Evolutionary conservation across 2,329 filamentous ascomycete species (phyloP).

Genomic region (Colletotrichum costaricense): DNA sequence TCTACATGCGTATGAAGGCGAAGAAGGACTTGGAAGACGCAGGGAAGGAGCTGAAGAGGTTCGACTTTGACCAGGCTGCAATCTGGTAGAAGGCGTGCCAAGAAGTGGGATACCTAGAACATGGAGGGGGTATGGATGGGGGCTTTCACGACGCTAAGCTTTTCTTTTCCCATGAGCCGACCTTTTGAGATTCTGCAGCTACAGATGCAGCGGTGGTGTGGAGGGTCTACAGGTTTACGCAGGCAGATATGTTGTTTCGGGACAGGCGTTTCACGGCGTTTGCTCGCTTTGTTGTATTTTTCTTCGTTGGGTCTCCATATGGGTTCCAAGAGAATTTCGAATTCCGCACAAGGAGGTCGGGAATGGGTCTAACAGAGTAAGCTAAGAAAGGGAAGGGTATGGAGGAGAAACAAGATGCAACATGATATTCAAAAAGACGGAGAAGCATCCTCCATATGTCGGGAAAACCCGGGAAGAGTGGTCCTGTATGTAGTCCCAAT

Average conservation of each 20-base stretch:
- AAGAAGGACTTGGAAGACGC: slow-evolving; percentile 98
- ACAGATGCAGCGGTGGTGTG: background rate
- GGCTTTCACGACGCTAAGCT: slow-evolving; percentile 22
- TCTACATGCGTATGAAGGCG: slow-evolving; percentile 99
- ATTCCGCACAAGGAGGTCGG: background rate
- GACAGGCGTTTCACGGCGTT: slow-evolving; percentile 10
- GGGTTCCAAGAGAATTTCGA: background rate
- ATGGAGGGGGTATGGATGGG: background rate
- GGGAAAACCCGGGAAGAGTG: slow-evolving; percentile 23
- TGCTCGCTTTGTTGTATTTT: background rate
- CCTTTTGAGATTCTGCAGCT: slow-evolving; percentile 21
- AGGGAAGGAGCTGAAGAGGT: slow-evolving; percentile 88
- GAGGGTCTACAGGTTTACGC: background rate
- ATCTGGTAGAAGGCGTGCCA: slow-evolving; percentile 56
- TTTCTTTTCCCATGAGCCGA: slow-evolving; percentile 10
- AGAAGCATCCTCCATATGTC: slow-evolving; percentile 4
- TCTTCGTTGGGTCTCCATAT: background rate
- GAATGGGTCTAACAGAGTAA: background rate
- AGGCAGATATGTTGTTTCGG: slow-evolving; percentile 19
- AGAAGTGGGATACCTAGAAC: background rate
- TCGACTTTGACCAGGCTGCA: slow-evolving; percentile 86
- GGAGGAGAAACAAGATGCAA: background rate
- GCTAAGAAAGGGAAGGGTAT: background rate
- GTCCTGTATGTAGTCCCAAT: slow-evolving; percentile 19
- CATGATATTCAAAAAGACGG: background rate